phyloP scores from a whole-genome alignment of 352 stramenopile genomes.

The Phytophthora nicotianae region DNA sequence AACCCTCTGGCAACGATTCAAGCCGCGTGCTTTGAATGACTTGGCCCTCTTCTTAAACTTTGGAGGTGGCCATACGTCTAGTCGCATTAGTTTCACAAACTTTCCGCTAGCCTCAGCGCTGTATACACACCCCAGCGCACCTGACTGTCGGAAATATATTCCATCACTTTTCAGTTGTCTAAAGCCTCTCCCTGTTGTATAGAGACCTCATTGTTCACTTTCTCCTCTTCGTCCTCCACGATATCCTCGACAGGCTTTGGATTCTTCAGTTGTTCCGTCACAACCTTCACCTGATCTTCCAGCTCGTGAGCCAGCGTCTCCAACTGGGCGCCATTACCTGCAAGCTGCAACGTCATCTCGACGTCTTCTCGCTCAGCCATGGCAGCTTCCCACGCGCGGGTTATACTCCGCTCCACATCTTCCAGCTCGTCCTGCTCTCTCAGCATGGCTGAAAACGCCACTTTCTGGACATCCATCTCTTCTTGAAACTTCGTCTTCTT shows the following conservation, averaged over 20 bases:
- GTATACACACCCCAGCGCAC: not conserved
- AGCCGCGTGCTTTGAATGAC: too few relatives aligned
- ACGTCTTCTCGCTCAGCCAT: constrained; percentile 63
- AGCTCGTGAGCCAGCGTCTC: constrained; percentile 35
- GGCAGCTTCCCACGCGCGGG: constrained; percentile 44
- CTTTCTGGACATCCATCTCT: constrained; percentile 68
- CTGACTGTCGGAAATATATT: too few relatives aligned
- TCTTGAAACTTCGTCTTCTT: constrained; percentile 51
- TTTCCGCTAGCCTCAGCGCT: too few relatives aligned
- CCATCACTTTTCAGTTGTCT: not conserved
- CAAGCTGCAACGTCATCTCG: constrained; percentile 70
- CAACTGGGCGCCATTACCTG: constrained; percentile 50
- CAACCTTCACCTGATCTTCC: constrained; percentile 25
- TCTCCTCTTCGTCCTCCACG: not conserved
- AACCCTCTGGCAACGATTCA: too few relatives aligned
- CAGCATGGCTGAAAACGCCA: constrained; percentile 40
- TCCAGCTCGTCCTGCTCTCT: constrained; percentile 61
- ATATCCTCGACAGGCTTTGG: constrained; percentile 1
- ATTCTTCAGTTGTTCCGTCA: constrained; percentile 28
- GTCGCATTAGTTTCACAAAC: too few relatives aligned
- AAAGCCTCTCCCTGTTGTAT: not conserved
- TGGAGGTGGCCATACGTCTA: too few relatives aligned
- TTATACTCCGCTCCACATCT: constrained; percentile 40
- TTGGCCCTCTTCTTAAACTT: too few relatives aligned
- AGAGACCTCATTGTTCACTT: not conserved